Percentiles rank a stretch among this genome's conserved stretches.
These are phyloP conservation scores for Acephala macrosclerotiorum DNA, from an alignment of 2,329 filamentous ascomycete genomes.

Conservation along the genomic window DNA sequence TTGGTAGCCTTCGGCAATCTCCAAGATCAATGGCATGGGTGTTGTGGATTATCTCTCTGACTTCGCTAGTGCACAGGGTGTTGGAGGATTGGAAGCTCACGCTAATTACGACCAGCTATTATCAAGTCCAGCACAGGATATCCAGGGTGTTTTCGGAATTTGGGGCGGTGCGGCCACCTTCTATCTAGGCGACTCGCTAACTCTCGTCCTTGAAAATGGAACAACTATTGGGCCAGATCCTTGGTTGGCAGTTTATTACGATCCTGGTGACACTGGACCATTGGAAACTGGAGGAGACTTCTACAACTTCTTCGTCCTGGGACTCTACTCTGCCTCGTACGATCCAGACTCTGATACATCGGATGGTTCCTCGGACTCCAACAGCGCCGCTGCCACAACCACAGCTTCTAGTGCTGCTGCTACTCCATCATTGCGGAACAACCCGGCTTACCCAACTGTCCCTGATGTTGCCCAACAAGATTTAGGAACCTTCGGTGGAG, in stretches of 20 bases:
- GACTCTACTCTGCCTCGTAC: conserved; percentile 30
- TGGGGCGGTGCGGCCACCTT: conserved; percentile 45
- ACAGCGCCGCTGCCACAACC: background rate
- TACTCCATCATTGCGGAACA: background rate
- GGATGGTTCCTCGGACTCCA: background rate
- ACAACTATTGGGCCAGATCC: conserved; percentile 39
- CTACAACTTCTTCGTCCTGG: conserved; percentile 39
- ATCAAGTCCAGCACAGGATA: conserved; percentile 32
- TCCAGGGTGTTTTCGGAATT: conserved; percentile 44
- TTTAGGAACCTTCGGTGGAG: conserved; percentile 32
- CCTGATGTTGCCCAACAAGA: conserved; percentile 32
- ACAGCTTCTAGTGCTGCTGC: background rate
- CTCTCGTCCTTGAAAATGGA: conserved; percentile 48
- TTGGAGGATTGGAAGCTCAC: conserved; percentile 45
- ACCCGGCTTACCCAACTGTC: background rate
- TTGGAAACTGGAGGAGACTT: conserved; percentile 37
- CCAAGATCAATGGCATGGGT: conserved; percentile 60
- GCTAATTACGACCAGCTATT: conserved; percentile 47
- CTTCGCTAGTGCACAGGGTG: conserved; percentile 45
- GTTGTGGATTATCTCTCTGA: conserved; percentile 55
- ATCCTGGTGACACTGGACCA: conserved; percentile 38
- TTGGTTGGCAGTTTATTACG: conserved; percentile 41
- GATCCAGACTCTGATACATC: conserved; percentile 4
- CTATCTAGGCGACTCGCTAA: conserved; percentile 47
- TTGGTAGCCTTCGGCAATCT: conserved; percentile 52